phyloP scores from a whole-genome alignment of 1,284 basidiomycete genomes.

The Cutaneotrichosporon spelunceum region DNA sequence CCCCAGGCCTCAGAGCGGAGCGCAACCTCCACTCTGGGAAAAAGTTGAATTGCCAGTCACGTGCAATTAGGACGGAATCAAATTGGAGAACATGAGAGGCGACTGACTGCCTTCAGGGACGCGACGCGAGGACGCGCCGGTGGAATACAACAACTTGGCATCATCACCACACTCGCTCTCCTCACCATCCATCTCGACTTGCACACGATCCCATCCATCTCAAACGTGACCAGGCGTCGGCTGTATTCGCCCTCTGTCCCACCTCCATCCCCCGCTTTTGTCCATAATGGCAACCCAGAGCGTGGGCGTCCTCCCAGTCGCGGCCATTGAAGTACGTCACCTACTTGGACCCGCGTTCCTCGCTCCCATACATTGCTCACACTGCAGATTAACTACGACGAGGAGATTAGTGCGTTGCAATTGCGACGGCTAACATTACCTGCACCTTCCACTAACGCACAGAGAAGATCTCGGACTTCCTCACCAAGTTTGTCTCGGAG shows the following conservation, averaged over 20 bases:
- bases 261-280: neutral
- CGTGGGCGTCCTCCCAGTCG: slow-evolving; percentile 48
- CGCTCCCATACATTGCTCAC: neutral
- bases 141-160: neutral
- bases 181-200: neutral
- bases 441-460: slow-evolving; percentile 10
- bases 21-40: neutral
- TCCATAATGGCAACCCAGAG: slow-evolving; percentile 2
- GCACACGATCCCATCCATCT: neutral
- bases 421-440: neutral
- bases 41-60: neutral
- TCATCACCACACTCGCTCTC: neutral
- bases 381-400: slow-evolving; percentile 45
- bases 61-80: neutral
- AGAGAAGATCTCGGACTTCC: slow-evolving; percentile 47
- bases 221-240: neutral
- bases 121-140: neutral
- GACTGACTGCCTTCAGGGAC: neutral
- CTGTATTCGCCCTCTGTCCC: neutral
- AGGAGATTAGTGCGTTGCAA: slow-evolving; percentile 37
- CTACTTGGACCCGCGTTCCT: neutral
- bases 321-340: slow-evolving; percentile 43
- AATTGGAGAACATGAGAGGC: neutral
- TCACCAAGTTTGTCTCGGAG: slow-evolving; percentile 39
- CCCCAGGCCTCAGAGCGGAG: neutral